Evolutionary conservation across 768 basidiomycete genomes (phyloP), one percentile per base, ranked within the genome.

Genomic region (Pholiota conissans): DNA sequence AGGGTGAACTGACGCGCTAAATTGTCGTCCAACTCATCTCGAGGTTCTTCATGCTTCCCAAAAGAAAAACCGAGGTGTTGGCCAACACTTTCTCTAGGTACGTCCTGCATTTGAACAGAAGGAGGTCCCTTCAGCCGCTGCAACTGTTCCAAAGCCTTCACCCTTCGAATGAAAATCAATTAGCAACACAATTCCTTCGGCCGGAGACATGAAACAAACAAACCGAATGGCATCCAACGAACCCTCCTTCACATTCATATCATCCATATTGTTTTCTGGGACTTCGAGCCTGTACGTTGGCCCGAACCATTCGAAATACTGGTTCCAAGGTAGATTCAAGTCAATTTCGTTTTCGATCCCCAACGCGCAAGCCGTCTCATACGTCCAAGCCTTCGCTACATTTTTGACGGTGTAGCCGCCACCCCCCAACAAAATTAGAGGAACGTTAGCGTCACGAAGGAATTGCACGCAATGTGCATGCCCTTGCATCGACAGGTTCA

Each of bases 381-480:
- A 96, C 20, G 95, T 89, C 96, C 96, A 99, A 39, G 89, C 85
- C 45, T 92, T 82, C 6, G 93, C 93, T 16, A 98, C 95, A 66
- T 99, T 99, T 71, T 95, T 93, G 39, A 96, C 90, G 0, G 96
- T 98, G 71, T 98, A 99, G 1, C 96, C 96, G n/a, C 96, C 96
- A 1, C 96, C 96, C 24, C 96, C 96, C 1, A 99, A 81, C 30
- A 98, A 80, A 63, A 98, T 91, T 45, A 95, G 79, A 0, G 96
- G 96, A 35, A 97, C 76, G 61, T 90, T 86, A 67, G 91, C 85
- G 61, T 83, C 80, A 46, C 92, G 86, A 52, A 98, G 79, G 66
- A 91, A 98, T 59, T 89, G 84, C 16, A 95, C 93, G 66, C 94
- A 97, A 64, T 89, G 85, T 8, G 93, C 93, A 70, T 99, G 97